These are phyloP conservation scores for Vitis hybrid DNA, from an alignment of 177 flowering plant species.

Conservation along the genomic window DNA sequence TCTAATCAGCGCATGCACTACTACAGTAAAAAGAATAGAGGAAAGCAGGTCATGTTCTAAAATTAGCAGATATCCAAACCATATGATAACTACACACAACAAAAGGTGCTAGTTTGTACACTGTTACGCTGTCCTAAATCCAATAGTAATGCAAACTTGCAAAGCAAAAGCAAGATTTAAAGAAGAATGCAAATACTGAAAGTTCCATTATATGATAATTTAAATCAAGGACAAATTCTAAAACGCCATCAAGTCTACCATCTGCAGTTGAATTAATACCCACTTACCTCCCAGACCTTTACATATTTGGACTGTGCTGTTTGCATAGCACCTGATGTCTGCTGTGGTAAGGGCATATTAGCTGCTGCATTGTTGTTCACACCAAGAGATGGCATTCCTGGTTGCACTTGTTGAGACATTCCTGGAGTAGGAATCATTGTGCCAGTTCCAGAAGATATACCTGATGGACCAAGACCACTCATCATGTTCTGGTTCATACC, in stretches of 20 bases:
- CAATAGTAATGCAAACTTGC: too few species aligned
- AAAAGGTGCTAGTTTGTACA: too few species aligned
- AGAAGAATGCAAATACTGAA: too few species aligned
- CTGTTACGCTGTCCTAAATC: too few species aligned
- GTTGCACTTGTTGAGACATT: constrained; percentile 65
- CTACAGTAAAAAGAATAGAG: too few species aligned
- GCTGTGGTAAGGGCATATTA: constrained; percentile 66
- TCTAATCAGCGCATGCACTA: too few species aligned
- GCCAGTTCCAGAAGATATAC: constrained; percentile 59
- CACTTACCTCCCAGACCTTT: constrained; percentile 90
- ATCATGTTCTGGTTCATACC: constrained; percentile 69
- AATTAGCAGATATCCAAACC: too few species aligned
- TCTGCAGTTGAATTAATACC: background rate
- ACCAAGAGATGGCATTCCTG: constrained; percentile 62
- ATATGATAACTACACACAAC: too few species aligned
- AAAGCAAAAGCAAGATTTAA: too few species aligned
- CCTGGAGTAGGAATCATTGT: constrained; percentile 94
- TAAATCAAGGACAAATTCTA: background rate
- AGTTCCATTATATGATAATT: too few species aligned
- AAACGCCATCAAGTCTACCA: background rate
- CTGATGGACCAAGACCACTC: constrained; percentile 51
- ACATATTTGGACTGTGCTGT: constrained; percentile 81
- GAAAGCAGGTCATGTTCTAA: too few species aligned
- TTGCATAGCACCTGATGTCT: constrained; percentile 52
- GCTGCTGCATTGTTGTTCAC: constrained; percentile 48